phyloP scores from a whole-genome alignment of 495 filamentous ascomycete species.

The Xylaria telfairii region DNA sequence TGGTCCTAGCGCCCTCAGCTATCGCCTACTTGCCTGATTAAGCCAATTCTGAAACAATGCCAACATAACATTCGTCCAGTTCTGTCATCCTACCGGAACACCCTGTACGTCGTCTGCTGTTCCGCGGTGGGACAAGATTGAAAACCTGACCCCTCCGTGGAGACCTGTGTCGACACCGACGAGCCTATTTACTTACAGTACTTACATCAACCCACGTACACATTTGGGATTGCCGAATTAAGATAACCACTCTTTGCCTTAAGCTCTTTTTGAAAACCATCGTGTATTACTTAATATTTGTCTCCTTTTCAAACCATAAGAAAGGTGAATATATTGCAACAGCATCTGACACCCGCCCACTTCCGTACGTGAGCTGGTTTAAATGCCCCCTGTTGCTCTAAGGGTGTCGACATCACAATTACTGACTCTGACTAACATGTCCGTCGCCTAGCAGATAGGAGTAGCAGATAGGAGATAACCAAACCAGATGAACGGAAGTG shows the following conservation, averaged over 20 bases:
- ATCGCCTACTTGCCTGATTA: slow-evolving; percentile 13
- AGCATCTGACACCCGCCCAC: neutral
- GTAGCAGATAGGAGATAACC: neutral
- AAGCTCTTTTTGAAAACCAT: neutral
- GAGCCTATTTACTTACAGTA: neutral
- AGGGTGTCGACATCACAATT: neutral
- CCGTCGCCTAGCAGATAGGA: neutral
- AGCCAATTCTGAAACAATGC: slow-evolving; percentile 27
- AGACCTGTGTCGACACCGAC: neutral
- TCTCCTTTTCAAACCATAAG: neutral
- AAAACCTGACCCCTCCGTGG: no score
- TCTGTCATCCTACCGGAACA: slow-evolving; percentile 1
- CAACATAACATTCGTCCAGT: slow-evolving; percentile 26
- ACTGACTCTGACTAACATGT: neutral
- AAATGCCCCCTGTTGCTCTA: neutral
- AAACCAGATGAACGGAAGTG: neutral
- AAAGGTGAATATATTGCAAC: neutral
- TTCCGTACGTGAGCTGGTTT: neutral
- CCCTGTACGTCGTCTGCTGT: slow-evolving; percentile 5
- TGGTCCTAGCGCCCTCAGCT: slow-evolving; percentile 20
- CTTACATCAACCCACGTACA: no score
- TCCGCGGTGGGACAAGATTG: neutral
- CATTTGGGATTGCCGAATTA: neutral
- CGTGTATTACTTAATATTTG: neutral
- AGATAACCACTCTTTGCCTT: neutral